A percentile compares a stretch with the other conserved stretches of the same genome.
phyloP scores from a whole-genome alignment of 208 protist genomes.

The Vickermania spadyakhi region DNA sequence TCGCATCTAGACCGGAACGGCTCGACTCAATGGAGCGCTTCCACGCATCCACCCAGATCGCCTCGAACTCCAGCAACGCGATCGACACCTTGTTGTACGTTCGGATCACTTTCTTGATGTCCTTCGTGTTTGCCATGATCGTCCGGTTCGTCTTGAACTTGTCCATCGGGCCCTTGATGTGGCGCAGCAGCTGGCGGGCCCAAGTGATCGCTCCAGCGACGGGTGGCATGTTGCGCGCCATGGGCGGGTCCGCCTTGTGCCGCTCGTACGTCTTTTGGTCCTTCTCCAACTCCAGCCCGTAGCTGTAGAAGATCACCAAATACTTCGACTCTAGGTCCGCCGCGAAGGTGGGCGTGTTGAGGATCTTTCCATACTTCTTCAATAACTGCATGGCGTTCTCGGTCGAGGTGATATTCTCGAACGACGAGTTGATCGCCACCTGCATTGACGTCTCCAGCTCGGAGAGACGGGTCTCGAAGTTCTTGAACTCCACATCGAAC shows the following conservation, averaged over 20 bases:
- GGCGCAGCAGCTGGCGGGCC: conserved; percentile 92
- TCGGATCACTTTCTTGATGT: conserved; percentile 94
- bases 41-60: conserved; percentile 94
- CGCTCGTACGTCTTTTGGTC: conserved; percentile 95
- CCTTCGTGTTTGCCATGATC: conserved; percentile 92
- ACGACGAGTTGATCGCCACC: conserved; percentile 93
- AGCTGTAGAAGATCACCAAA: conserved; percentile 95
- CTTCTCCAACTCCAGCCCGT: conserved; percentile 92
- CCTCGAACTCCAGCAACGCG: conserved; percentile 95
- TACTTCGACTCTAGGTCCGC: conserved; percentile 93
- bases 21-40: conserved; percentile 90
- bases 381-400: conserved; percentile 90
- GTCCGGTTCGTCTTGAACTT: conserved; percentile 92
- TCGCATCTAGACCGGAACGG: conserved; percentile 91
- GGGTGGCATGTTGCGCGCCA: conserved; percentile 92
- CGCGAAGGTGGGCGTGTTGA: conserved; percentile 88
- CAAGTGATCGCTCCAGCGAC: conserved; percentile 94
- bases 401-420: conserved; percentile 93
- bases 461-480: conserved; percentile 90
- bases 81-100: conserved; percentile 95
- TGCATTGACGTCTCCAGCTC: conserved; percentile 94
- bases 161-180: conserved; percentile 96
- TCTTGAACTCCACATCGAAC: conserved; percentile 95
- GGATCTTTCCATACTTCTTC: conserved; percentile 91
- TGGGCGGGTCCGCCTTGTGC: conserved; percentile 91